Percentiles rank a stretch among this genome's conserved stretches.
These are phyloP conservation scores for Biscogniauxia marginata DNA, from an alignment of 2,329 filamentous ascomycete species.

Conservation along the genomic window DNA sequence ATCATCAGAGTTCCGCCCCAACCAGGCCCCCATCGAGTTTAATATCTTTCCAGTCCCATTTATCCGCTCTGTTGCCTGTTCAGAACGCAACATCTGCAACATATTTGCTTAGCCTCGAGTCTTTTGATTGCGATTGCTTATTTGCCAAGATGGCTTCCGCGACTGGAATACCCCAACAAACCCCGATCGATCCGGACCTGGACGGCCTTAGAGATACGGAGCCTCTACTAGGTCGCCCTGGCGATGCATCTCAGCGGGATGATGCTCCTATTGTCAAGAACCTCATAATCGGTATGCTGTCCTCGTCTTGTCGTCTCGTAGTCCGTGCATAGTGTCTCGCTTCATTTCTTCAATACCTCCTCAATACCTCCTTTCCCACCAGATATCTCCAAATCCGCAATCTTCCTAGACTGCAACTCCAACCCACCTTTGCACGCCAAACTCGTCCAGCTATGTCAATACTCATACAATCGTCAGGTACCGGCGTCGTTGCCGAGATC, in stretches of 20 bases:
- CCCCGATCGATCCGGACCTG: constrained; percentile 37
- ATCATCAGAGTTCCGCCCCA: neutral
- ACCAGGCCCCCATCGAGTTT: neutral
- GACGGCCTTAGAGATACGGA: constrained; percentile 55
- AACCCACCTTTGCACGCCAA: too few species aligned
- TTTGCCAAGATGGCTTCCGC: constrained; percentile 61
- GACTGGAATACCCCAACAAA: constrained; percentile 60
- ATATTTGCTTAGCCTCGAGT: neutral
- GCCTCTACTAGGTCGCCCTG: constrained; percentile 68
- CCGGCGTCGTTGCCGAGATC: constrained; percentile 75
- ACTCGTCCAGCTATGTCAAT: constrained; percentile 26
- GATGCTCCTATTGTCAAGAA: constrained; percentile 66
- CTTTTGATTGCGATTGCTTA: constrained; percentile 9
- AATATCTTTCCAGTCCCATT: neutral
- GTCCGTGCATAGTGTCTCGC: constrained; percentile 3
- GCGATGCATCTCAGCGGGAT: constrained; percentile 70
- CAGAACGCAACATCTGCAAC: constrained; percentile 5
- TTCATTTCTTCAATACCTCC: constrained; percentile 2
- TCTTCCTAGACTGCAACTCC: constrained; percentile 1
- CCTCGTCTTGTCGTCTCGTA: constrained; percentile 2
- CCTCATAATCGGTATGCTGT: constrained; percentile 65
- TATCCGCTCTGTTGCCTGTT: neutral
- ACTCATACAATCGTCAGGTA: constrained; percentile 57
- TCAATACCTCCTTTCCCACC: constrained; percentile 7
- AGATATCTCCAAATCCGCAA: constrained; percentile 1